Base-by-base conservation (phyloP, 1,284 basidiomycete genomes). In the Tremellales sp. region DNA sequence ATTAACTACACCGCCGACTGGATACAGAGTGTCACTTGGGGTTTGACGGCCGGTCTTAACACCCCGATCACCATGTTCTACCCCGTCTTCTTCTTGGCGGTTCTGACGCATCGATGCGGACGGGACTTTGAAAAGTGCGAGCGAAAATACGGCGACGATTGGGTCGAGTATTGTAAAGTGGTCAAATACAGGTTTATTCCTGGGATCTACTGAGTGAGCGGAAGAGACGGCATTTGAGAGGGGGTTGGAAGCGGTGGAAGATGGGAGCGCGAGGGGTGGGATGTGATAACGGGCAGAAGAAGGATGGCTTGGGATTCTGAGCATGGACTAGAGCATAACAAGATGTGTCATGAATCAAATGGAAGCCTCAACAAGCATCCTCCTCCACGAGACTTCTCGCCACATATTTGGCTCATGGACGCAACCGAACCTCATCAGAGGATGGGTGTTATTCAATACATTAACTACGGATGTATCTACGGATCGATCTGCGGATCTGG, bases 31-130 rank as follows among this genome's bases (percentile, higher is more conserved):
- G 78, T 94, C 61, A 86, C 83, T 38, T 97, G 94, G 94, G 93
- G 89, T 47, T 80, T 86, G 37, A 79, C 86, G 62, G 84, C 90
- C 40, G 92, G 94, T 29, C 77, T 82, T 19, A 80, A 84, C 40
- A 87, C 87, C 5, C 78, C 84, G 40, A 97, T 98, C 66, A 92
- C 92, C 0, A 93, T 95, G 76, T 97, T 89, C 75, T 94, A 95
- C 75, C 88, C 88, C 5, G 77, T 90, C 43, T 94, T 94, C 80
- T 94, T 94, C 78, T 83, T 92, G 63, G 81, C 81, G 21, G 90
- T 94, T 24, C 81, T 97, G 46, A 77, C 87, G 24, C 92, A 95
- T 66, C 82, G 92, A 37, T 87, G 85, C 61, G 81, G 84, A 5
- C 82, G 92, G 47, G 92, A 97, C 77, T 93, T 95, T 71, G 91